phyloP scores from a whole-genome alignment of 495 filamentous ascomycete genomes.

The Podospora pseudocomata region DNA sequence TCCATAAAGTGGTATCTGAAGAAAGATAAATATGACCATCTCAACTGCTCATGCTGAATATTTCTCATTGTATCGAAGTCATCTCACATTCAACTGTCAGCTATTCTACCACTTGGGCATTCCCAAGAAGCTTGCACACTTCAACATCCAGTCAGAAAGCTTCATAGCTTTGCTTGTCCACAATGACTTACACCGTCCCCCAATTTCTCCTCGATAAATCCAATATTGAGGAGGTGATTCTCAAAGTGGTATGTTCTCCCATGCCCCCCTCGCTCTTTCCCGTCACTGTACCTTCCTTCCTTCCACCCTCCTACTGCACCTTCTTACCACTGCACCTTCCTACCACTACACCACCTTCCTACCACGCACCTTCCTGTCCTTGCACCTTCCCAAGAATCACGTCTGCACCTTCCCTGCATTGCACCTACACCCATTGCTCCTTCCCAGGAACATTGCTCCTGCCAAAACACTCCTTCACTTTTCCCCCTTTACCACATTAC shows the following conservation, averaged over 20 bases:
- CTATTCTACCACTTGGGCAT: too few relatives aligned
- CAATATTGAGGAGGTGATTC: constrained; percentile 33
- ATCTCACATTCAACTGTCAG: too few relatives aligned
- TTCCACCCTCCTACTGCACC: neutral
- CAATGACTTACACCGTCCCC: constrained; percentile 24
- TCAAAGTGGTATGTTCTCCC: constrained; percentile 21
- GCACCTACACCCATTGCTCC: constrained; percentile 31
- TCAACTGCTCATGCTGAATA: too few relatives aligned
- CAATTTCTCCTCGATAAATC: constrained; percentile 34
- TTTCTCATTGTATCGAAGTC: too few relatives aligned
- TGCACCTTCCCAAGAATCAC: constrained; percentile 25
- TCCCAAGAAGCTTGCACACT: neutral
- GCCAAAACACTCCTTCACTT: constrained; percentile 11
- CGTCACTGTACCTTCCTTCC: constrained; percentile 10
- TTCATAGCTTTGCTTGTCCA: neutral
- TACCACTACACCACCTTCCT: constrained; percentile 8
- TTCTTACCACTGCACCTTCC: constrained; percentile 26
- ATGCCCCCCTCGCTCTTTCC: constrained; percentile 3
- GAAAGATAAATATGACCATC: too few relatives aligned
- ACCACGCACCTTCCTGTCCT: constrained; percentile 11
- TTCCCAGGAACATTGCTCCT: constrained; percentile 14
- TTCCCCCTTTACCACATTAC: neutral
- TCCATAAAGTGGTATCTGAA: too few relatives aligned
- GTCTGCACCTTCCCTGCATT: constrained; percentile 26
- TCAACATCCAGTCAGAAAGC: neutral